Conservation (phyloP, 2,329 filamentous ascomycete species). For the Raffaelea deltoideospora region DNA sequence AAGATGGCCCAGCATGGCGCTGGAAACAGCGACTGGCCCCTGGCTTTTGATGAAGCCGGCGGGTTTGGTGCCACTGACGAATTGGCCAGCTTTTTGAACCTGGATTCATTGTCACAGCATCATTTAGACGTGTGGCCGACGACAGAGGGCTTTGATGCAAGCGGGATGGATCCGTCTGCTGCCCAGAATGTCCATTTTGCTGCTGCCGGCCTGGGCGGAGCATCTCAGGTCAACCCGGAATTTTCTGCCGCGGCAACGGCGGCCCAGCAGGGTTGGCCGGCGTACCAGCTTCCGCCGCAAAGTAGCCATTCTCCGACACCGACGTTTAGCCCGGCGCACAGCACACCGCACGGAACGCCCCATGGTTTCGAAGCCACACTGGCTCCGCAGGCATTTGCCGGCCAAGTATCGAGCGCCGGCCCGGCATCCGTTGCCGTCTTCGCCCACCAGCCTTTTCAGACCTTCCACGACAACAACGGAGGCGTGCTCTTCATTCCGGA, state of each 20-base stretch:
- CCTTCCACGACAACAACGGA: neutral
- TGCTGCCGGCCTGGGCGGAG: neutral
- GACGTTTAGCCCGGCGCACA: neutral
- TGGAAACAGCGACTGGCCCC: conserved; percentile 6
- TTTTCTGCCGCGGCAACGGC: neutral
- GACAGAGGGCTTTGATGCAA: neutral
- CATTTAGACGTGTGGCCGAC: conserved; percentile 5
- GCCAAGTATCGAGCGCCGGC: neutral
- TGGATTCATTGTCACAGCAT: conserved; percentile 5
- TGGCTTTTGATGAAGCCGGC: conserved; percentile 5
- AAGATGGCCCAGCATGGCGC: conserved; percentile 11
- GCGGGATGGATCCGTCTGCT: neutral
- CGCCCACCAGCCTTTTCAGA: conserved; percentile 1
- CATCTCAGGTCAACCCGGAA: neutral
- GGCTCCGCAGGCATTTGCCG: neutral
- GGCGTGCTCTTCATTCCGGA: conserved; percentile 1
- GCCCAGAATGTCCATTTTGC: neutral
- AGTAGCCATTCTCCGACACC: conserved; percentile 1
- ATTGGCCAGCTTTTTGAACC: conserved; percentile 4
- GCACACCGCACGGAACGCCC: neutral
- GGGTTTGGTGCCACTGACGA: conserved; percentile 5
- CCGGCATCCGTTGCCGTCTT: conserved; percentile 1
- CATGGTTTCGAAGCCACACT: neutral
- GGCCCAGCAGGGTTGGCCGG: conserved; percentile 2
- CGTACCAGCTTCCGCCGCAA: conserved; percentile 1